A percentile compares a stretch with the other conserved stretches of the same genome.
These are phyloP conservation scores for Triticum timopheevii DNA, from an alignment of 176 grass and related monocot genomes.

Conservation along the genomic window DNA sequence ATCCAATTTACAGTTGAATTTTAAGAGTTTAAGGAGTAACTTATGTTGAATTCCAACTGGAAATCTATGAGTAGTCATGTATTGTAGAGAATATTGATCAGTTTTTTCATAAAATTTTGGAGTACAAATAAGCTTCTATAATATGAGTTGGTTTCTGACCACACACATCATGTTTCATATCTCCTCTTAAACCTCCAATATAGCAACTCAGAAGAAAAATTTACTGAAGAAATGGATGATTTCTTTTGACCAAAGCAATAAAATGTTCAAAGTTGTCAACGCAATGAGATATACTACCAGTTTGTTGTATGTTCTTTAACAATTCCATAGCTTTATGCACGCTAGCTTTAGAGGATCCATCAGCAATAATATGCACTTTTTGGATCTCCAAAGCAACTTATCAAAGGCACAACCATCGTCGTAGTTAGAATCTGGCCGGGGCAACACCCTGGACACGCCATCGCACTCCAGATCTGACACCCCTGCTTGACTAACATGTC, in stretches of 20 bases:
- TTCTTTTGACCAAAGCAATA: neutral
- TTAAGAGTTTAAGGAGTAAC: too few relatives aligned
- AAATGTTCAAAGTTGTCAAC: neutral
- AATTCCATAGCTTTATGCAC: neutral
- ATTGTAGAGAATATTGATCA: too few relatives aligned
- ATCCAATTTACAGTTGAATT: too few relatives aligned
- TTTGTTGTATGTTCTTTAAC: neutral
- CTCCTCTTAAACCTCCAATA: neutral
- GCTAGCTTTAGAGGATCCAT: neutral
- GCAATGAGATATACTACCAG: neutral
- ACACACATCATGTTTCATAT: neutral
- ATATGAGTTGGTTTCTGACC: neutral
- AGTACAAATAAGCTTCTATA: neutral
- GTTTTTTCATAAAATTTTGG: neutral
- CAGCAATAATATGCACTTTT: too few relatives aligned
- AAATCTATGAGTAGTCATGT: too few relatives aligned
- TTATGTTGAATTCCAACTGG: too few relatives aligned
- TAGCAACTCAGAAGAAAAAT: neutral
- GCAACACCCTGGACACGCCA: too few relatives aligned
- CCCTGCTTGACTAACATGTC: too few relatives aligned
- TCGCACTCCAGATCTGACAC: too few relatives aligned
- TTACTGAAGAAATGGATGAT: neutral
- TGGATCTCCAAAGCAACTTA: too few relatives aligned
- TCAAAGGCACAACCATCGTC: rapidly evolving
- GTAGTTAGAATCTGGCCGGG: too few relatives aligned